These are phyloP conservation scores for Cladosporium sp. DNA, from an alignment of 2,329 filamentous ascomycete species.

Conservation along the genomic window DNA sequence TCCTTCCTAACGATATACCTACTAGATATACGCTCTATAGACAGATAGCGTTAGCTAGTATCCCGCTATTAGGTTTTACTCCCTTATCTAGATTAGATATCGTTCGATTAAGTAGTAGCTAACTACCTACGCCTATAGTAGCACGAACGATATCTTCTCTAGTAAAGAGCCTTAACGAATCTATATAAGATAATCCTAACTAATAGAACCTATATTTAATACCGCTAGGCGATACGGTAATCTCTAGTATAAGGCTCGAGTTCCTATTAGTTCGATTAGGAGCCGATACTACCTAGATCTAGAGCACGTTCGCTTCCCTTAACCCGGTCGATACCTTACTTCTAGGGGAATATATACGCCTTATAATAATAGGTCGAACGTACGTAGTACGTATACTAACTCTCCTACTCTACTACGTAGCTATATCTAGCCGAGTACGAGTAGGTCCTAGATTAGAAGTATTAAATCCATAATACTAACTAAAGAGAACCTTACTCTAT, in stretches of 20 bases:
- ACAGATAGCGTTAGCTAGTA: not conserved
- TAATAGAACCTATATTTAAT: not conserved
- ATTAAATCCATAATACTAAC: no score
- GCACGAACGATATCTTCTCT: not conserved
- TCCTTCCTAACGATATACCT: conserved; percentile 1
- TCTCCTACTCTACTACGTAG: not conserved
- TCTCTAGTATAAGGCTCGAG: not conserved
- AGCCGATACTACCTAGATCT: not conserved
- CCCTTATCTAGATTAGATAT: not conserved
- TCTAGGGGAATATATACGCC: not conserved
- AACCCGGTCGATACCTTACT: not conserved
- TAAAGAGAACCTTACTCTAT: not conserved
- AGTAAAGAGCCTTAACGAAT: not conserved
- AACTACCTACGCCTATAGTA: not conserved
- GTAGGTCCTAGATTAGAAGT: not conserved
- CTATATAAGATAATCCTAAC: not conserved
- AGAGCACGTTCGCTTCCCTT: not conserved
- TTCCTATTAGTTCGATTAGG: not conserved
- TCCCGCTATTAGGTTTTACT: not conserved
- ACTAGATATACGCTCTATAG: not conserved
- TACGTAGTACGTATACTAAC: not conserved
- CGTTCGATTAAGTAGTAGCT: not conserved
- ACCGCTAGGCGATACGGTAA: not conserved
- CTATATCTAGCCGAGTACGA: not conserved
- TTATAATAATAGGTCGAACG: not conserved